A percentile compares a stretch with the other conserved stretches of the same genome.
Evolutionary conservation across 768 basidiomycete species (phyloP).

Genomic region (Lactarius quietus): DNA sequence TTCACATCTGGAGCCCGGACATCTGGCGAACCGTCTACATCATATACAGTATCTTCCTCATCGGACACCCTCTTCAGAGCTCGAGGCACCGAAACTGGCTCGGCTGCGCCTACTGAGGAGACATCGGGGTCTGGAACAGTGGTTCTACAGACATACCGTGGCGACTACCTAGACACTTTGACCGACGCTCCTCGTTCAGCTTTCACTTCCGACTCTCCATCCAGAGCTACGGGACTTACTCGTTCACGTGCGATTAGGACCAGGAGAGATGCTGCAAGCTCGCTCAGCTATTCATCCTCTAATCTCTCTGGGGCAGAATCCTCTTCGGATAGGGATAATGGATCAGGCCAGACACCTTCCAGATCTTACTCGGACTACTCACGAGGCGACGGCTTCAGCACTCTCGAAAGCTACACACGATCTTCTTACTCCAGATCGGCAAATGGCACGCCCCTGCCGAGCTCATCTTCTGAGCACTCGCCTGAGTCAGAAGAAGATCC

Average conservation of each 20-base stretch:
- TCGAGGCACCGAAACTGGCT: slow-evolving; percentile 31
- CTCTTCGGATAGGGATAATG: slow-evolving; percentile 58
- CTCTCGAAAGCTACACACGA: slow-evolving; percentile 24
- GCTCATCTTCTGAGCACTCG: slow-evolving; percentile 32
- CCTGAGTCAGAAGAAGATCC: slow-evolving; percentile 34
- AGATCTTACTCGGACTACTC: slow-evolving; percentile 30
- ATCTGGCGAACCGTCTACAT: slow-evolving; percentile 33
- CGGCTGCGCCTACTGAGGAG: slow-evolving; percentile 38
- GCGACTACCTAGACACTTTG: not conserved
- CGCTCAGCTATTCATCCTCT: slow-evolving; percentile 43
- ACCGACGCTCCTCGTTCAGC: slow-evolving; percentile 31
- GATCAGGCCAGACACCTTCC: slow-evolving; percentile 32
- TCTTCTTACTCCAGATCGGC: slow-evolving; percentile 20
- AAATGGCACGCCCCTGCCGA: slow-evolving; percentile 30
- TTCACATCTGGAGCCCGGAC: slow-evolving; percentile 42
- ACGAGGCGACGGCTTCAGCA: slow-evolving; percentile 25
- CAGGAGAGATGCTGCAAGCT: slow-evolving; percentile 39
- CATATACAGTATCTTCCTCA: slow-evolving; percentile 38
- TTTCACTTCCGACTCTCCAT: slow-evolving; percentile 47
- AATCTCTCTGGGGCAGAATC: slow-evolving; percentile 40
- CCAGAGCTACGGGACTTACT: slow-evolving; percentile 40
- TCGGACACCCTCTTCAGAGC: slow-evolving; percentile 30
- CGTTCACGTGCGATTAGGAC: slow-evolving; percentile 57
- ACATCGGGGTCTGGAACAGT: slow-evolving; percentile 31
- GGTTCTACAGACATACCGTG: slow-evolving; percentile 17